phyloP scores from a whole-genome alignment of 2,329 filamentous ascomycete genomes.

The Alternaria alternata region DNA sequence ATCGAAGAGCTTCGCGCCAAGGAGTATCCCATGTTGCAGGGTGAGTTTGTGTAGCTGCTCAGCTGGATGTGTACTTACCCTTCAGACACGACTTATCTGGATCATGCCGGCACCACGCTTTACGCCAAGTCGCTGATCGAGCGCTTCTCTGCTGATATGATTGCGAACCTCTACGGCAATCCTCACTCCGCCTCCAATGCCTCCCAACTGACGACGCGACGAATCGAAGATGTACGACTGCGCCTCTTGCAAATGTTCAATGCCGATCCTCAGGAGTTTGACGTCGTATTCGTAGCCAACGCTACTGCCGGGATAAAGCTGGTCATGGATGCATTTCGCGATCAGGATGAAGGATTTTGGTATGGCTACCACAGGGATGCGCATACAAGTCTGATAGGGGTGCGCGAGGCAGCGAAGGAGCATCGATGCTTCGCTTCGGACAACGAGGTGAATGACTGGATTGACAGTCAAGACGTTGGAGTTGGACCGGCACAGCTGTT shows the following conservation, averaged over 20 bases:
- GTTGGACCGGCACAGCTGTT: conserved; percentile 62
- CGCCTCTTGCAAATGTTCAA: conserved; percentile 78
- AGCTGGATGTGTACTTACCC: conserved; percentile 11
- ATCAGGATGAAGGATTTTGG: conserved; percentile 73
- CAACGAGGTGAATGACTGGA: conserved; percentile 70
- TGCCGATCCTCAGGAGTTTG: conserved; percentile 81
- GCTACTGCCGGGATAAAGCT: conserved; percentile 91
- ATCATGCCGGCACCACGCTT: conserved; percentile 93
- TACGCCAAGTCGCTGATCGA: conserved; percentile 84
- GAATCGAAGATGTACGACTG: conserved; percentile 79
- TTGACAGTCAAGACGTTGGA: conserved; percentile 51
- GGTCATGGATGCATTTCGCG: conserved; percentile 78
- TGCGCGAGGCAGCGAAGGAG: conserved; percentile 71
- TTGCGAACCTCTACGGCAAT: conserved; percentile 82
- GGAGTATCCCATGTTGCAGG: conserved; percentile 76
- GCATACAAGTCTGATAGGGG: conserved; percentile 87
- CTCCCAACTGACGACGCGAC: conserved; percentile 77
- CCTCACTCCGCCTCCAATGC: conserved; percentile 87
- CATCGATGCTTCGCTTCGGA: conserved; percentile 74
- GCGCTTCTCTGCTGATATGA: conserved; percentile 79
- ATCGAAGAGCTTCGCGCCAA: conserved; percentile 66
- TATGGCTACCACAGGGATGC: conserved; percentile 85
- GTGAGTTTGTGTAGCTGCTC: conserved; percentile 50
- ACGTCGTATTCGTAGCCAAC: conserved; percentile 90
- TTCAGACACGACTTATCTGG: conserved; percentile 79